Evolutionary conservation across 1,284 basidiomycete species (phyloP), one percentile per base, ranked within the genome.

Genomic region (Gymnopus androsaceus): DNA sequence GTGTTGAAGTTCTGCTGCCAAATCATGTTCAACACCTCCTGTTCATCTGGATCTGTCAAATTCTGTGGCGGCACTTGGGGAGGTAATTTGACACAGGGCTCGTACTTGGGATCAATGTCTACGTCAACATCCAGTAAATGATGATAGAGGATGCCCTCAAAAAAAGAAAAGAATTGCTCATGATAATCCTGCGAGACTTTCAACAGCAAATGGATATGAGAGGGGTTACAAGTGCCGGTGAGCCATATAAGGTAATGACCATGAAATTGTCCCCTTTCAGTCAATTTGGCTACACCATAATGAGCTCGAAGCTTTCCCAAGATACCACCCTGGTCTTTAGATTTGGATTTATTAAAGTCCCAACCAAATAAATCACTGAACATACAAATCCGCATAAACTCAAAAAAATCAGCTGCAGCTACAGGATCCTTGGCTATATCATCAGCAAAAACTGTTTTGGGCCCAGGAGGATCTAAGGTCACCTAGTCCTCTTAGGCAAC

Each of bases 231-330:
- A 11, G 51, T 59, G 17, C 64, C 64, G 11, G 65, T 61, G 0
- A 72, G 23, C 69, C 70, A 72, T 5, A 72, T 51, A 6, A 72
- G 25, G 61, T 71, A 65, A 47, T 72, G 71, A 30, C 65, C 67
- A 42, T 72, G 71, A 12, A 70, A 56, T 3, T 61, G 61, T 0
- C 69, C 65, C 14, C 64, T 41, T 0, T 69, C 70, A 38, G 71
- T 70, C 3, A 67, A 61, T 50, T 73, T 69, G 7, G 69, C 63
- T 41, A 57, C 62, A 2, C 68, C 69, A 53, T 70, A 72, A 36
- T 65, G 68, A n/a, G 60, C 65, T 12, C 60, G 63, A 2, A 67
- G 61, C 11, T 51, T 30, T 0, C 69, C 70, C 3, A 73, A 55
- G 2, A 67, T 41, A 0, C 70, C 70, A 1, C 59, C 60, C 2